Evolutionary conservation across 1,284 basidiomycete genomes (phyloP).

Genomic region (Cronartium quercuum): DNA sequence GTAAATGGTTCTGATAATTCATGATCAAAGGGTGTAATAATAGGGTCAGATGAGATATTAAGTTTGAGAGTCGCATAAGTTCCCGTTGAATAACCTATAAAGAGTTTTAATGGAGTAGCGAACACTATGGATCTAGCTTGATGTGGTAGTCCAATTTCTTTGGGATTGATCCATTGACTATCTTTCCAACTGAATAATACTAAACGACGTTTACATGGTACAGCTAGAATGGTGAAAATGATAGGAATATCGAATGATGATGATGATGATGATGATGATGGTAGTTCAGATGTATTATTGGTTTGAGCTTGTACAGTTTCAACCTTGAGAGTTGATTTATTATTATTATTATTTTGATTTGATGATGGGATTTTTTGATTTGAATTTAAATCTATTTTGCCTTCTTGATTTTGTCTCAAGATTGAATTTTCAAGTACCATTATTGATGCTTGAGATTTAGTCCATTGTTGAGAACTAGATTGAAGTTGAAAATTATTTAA

Average conservation of each 20-base stretch:
- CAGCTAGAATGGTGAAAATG: slow-evolving; percentile 66
- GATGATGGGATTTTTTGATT: not conserved
- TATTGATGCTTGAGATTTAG: slow-evolving; percentile 11
- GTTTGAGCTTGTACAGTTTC: not conserved
- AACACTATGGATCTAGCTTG: slow-evolving; percentile 42
- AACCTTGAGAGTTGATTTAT: not conserved
- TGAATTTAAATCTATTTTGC: not conserved
- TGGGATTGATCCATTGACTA: slow-evolving; percentile 70
- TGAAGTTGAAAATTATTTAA: slow-evolving; percentile 1
- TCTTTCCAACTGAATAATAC: slow-evolving; percentile 74
- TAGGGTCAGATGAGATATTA: slow-evolving; percentile 60
- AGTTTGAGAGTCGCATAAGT: slow-evolving; percentile 15
- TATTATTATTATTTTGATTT: not conserved
- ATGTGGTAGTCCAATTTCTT: slow-evolving; percentile 55
- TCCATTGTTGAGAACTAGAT: slow-evolving; percentile 10
- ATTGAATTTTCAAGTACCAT: not conserved
- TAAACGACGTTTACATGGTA: slow-evolving; percentile 78
- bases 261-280: not conserved
- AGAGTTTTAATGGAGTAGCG: slow-evolving; percentile 25
- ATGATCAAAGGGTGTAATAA: slow-evolving; percentile 61
- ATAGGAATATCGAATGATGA: slow-evolving; percentile 54
- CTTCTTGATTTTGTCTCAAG: not conserved
- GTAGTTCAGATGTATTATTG: not conserved
- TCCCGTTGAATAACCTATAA: slow-evolving; percentile 33
- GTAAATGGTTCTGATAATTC: slow-evolving; percentile 53